These are phyloP conservation scores for Aspergillus versicolor DNA, from an alignment of 2,329 filamentous ascomycete genomes.

Conservation along the genomic window DNA sequence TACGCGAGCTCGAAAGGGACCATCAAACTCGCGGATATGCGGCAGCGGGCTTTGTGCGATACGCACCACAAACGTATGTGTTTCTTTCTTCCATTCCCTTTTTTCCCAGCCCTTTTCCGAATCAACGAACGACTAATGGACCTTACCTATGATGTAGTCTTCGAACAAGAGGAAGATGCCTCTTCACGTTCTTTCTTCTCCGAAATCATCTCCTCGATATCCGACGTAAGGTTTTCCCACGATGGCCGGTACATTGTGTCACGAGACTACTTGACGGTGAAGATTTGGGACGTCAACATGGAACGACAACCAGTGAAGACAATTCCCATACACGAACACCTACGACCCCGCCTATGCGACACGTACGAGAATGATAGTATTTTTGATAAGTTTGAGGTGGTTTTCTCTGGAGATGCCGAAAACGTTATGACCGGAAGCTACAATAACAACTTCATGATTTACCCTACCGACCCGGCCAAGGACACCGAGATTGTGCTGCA, in stretches of 20 bases:
- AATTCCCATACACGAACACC: slow-evolving; percentile 96
- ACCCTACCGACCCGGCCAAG: slow-evolving; percentile 91
- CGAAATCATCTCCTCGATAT: slow-evolving; percentile 99
- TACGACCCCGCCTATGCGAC: slow-evolving; percentile 89
- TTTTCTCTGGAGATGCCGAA: slow-evolving; percentile 96
- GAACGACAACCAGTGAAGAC: slow-evolving; percentile 96
- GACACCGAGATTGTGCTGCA: slow-evolving; percentile 97
- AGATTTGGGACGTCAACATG: slow-evolving; percentile 99
- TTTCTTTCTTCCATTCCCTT: not conserved
- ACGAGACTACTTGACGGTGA: slow-evolving; percentile 95
- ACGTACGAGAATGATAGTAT: slow-evolving; percentile 99
- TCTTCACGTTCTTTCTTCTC: slow-evolving; percentile 98
- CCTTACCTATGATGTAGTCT: slow-evolving; percentile 61
- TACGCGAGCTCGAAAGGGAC: slow-evolving; percentile 99
- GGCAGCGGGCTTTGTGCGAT: slow-evolving; percentile 92
- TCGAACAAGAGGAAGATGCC: slow-evolving; percentile 97
- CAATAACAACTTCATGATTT: slow-evolving; percentile 99
- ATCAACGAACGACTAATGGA: slow-evolving; percentile 13
- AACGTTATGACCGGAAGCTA: slow-evolving; percentile 99
- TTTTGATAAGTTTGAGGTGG: slow-evolving; percentile 99
- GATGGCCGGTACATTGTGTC: slow-evolving; percentile 97
- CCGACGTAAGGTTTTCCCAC: slow-evolving; percentile 94
- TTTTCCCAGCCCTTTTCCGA: slow-evolving; percentile 4
- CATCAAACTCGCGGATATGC: slow-evolving; percentile 98
- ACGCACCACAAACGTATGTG: slow-evolving; percentile 87